Base-by-base conservation (phyloP, 2,329 filamentous ascomycete species). In the Plenodomus lindquistii region DNA sequence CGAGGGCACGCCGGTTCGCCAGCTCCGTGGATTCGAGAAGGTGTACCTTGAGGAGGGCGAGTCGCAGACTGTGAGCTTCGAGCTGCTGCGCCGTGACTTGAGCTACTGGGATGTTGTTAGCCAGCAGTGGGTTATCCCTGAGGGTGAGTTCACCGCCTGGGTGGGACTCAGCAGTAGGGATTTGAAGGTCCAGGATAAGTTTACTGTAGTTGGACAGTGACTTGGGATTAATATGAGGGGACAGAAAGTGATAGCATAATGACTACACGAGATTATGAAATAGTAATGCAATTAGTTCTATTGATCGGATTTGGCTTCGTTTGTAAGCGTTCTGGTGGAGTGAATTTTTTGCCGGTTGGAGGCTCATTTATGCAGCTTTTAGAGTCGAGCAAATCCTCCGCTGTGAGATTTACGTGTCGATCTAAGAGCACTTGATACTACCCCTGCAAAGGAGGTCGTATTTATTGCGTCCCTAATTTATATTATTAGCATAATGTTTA, bases 81-180 rank as follows among this genome's bases (percentile, higher is more conserved):
- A 84, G 22, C 72, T 97, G 42, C 90, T 85, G 18, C 81, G 92
- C 29, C 84, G 90, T 46, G 92, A 97, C 66, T 59, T 97, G 51
- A 91, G 87, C 70, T 94, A 90, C 75, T 97, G 92, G 92, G 89
- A 96, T 58, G 76, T 83, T 1, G 77, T 69, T 0, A 70, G 75
- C 17, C 91, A 96, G 78, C 85, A 96, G 76, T 97, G 92, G 91
- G 81, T 91, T 21, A 70, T 65, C 55, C 70, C 50, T 71, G 77
- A n/a, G 65, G 79, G 70, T 71, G 67, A 48, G 62, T 66, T 68
- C 43, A 60, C 52, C 8, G 24, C 66, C 34, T 60, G 54, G 47
- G 60, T 62, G 16, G 65, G 65, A 13, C 54, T 59, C n/a, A 67
- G 63, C 49, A 62, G 57, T 46, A 52, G 65, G 22, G 62, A 68